Evolutionary conservation across 2,329 filamentous ascomycete genomes (phyloP), one percentile per base, ranked within the genome.

Genomic region (Pestalotiopsis sp.): DNA sequence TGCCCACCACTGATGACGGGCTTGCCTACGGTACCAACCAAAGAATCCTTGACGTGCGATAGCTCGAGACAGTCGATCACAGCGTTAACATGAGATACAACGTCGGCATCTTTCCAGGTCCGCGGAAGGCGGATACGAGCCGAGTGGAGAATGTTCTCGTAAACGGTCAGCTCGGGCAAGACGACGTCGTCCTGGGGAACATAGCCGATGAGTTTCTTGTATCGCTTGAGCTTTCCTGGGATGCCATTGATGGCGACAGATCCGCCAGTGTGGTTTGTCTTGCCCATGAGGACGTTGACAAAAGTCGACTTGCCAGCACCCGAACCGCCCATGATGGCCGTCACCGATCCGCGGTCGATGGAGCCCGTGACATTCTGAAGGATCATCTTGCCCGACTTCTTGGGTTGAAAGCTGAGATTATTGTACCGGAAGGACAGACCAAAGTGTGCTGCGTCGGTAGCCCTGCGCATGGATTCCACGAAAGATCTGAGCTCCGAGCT

Each of bases 151-250:
- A 91, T 89, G 69, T 90, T 90, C 75, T 91, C 89, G 65, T 84
- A 84, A 4, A 90, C 87, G 0, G 88, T 90, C 61, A 90, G 77
- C 73, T 90, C 86, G 0, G 87, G 85, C 11, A 89, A 80, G 3
- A 90, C 83, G 31, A 90, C 83, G 74, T 90, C 89, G 70, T 90
- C 86, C 72, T 90, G 88, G 1, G 88, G 88, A 3, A 90, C 88
- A 69, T 89, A 90, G 25, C 87, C 87, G 31, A 90, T 88, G 68
- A 89, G 79, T 74, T 89, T 88, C 76, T 87, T 89, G 76, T 87
- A 89, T 57, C 80, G 79, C 73, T 81, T 81, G 77, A 87, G 81
- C 70, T 82, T 82, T 13, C 83, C 81, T 0, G 83, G 79, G 4
- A 80, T 78, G n/a, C 84, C 84, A 70, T 89, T 90, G 71, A 89